phyloP scores from a whole-genome alignment of 352 stramenopile genomes.

The Phytophthora idaei region DNA sequence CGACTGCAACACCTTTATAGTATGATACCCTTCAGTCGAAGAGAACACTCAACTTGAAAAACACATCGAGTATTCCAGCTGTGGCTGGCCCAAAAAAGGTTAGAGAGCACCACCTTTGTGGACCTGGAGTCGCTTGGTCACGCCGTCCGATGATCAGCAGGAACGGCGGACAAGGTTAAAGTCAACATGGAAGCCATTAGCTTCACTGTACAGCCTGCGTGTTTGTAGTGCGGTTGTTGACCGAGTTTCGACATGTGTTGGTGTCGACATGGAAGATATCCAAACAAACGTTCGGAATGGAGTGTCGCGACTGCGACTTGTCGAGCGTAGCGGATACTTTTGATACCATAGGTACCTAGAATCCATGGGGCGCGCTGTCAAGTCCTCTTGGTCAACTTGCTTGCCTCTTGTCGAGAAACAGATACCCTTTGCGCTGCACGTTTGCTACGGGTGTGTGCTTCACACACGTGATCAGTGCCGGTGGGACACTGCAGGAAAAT shows the following conservation, averaged over 20 bases:
- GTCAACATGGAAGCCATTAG: conserved; percentile 11
- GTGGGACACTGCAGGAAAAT: background rate
- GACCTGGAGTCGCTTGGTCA: background rate
- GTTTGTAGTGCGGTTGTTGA: conserved; percentile 6
- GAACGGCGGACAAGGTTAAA: conserved; percentile 1
- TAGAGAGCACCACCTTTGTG: conserved; percentile 20
- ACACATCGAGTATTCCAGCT: conserved; percentile 18
- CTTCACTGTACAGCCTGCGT: conserved; percentile 5
- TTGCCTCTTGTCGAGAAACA: conserved; percentile 18
- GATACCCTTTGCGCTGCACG: conserved; percentile 18
- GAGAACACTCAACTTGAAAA: conserved; percentile 24
- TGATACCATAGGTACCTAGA: conserved; percentile 11
- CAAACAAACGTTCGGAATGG: conserved; percentile 16
- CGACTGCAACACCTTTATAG: conserved; percentile 11
- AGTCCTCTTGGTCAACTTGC: conserved; percentile 16
- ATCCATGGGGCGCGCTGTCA: conserved; percentile 6
- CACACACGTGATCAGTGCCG: conserved; percentile 20
- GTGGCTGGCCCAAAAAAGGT: conserved; percentile 13
- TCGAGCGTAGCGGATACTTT: conserved; percentile 34
- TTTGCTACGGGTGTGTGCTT: conserved; percentile 20
- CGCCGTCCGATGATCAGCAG: conserved; percentile 17
- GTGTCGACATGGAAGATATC: conserved; percentile 24
- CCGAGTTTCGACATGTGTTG: conserved; percentile 19
- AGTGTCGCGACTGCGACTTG: conserved; percentile 33
- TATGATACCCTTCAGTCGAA: background rate